Base-by-base conservation (phyloP, 352 stramenopile genomes). In the Pythium angustatum region DNA sequence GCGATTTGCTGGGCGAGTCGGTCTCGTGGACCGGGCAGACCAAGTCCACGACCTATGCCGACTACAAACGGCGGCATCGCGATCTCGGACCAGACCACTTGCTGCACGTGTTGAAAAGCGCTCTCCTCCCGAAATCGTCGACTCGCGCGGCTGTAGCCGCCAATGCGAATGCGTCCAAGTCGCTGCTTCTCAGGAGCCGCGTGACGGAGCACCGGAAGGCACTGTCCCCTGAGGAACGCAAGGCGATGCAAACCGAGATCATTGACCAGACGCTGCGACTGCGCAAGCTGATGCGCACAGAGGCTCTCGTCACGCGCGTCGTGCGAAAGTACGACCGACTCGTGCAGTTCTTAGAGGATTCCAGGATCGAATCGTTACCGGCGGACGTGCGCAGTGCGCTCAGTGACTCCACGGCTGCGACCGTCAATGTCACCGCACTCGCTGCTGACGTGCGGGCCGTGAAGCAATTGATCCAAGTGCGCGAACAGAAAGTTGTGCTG, bases 281-380 rank as follows among this genome's bases (percentile, higher is more conserved):
- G 12, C 71, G 83, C 28, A 56, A 43, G 34, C 69, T 85, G 31
- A 19, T 76, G 10, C 85, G 78, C 38, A 93, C 81, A 2, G 66
- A 89, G 48, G 43, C 54, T 19, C 65, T 87, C 15, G 83, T 94
- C 24, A 77, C 79, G 61, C 80, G 81, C 21, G 77, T 93, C 14
- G 83, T 93, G 6, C 75, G 71, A 47, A 93, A 92, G 59, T 91
- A 87, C 64, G 81, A 90, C 47, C 75, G 81, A 3, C 68, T 91
- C 22, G 69, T 74, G 34, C 65, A 86, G 67, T 92, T 87, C 53
- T 77, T 77, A 6, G 58, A 73, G 1, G 78, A 76, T 17, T 71
- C 28, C 19, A 71, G 77, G 36, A 58, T 88, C 22, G 78, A 89
- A 7, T 83, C 87, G 19, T 34, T 94, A 22, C 83, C 83, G 0